Percentiles rank a stretch among this genome's conserved stretches.
These are phyloP conservation scores for Zygoascus bituminiphila DNA, from an alignment of 805 yeast species.

Conservation along the genomic window DNA sequence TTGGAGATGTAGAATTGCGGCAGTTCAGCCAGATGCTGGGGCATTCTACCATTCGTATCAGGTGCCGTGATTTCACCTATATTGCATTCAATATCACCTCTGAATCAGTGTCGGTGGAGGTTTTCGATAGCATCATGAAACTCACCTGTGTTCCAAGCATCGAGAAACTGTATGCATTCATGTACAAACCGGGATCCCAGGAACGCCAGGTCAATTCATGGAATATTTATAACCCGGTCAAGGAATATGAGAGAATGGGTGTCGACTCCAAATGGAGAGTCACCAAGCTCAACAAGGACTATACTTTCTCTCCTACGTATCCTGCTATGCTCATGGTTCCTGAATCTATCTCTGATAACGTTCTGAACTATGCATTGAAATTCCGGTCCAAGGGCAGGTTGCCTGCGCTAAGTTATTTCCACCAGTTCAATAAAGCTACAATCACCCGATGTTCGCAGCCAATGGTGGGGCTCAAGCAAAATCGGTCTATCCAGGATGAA, in stretches of 20 bases:
- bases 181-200: conserved; percentile 64
- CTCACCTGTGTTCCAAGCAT: conserved; percentile 48
- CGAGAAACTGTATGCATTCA: conserved; percentile 68
- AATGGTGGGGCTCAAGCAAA: conserved; percentile 78
- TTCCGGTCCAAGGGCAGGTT: conserved; percentile 80
- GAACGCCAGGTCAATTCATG: conserved; percentile 66
- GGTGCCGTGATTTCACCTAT: conserved; percentile 79
- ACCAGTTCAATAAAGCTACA: conserved; percentile 52
- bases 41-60: conserved; percentile 50
- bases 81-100: conserved; percentile 65
- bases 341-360: conserved; percentile 65
- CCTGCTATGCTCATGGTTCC: conserved; percentile 69
- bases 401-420: conserved; percentile 74
- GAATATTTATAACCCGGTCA: conserved; percentile 52
- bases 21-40: conserved; percentile 12
- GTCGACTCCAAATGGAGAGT: conserved; percentile 54
- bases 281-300: conserved; percentile 54
- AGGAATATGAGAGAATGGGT: conserved; percentile 74
- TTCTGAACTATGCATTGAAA: conserved; percentile 73
- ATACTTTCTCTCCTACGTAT: conserved; percentile 62
- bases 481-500: conserved; percentile 88
- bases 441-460: conserved; percentile 92
- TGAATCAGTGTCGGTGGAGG: conserved; percentile 56
- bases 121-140: conserved; percentile 60
- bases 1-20: conserved; percentile 36